Evolutionary conservation across 106 monocot genomes (phyloP), one percentile per base, ranked within the genome.

Genomic region (Posidonia australis): DNA sequence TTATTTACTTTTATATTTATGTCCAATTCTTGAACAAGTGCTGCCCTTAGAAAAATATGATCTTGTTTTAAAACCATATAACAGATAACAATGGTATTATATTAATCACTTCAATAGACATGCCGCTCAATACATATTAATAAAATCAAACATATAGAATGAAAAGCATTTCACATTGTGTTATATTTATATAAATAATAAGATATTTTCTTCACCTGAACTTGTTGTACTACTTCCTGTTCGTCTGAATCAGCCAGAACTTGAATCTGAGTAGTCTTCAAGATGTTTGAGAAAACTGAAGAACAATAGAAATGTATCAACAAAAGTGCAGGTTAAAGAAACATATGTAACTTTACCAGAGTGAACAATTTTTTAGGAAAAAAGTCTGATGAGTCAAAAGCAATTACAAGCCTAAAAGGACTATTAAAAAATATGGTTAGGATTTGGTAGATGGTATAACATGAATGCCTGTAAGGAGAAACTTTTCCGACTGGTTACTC

Each of bases 211-310:
- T 7, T 77, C 56, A 98, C 96, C 75, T 98, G 98, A 73, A 98
- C 80, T 85, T 91, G 91, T 65, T 91, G 87, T 36, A 91, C 91
- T 25, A 85, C 98, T 82, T 98, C 98, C 26, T 91, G 98, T 17
- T 91, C 98, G 75, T 98, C 98, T 42, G 98, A 87, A 79, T 98
- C 98, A 67, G 98, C 98, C 56, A 98, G 78, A 55, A 98, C 79
- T 76, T 98, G 98, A 69, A 98, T 98, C 63, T 98, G 98, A 13
- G 74, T 76, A 14, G 77, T 82, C 70, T 98, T 98, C 85, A 98
- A 81, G 44, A 88, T 85, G 60, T 88, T 98, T 56, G 98, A 98
- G 65, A 98, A 98, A 83, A 91, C 98, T 98, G 69, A 32, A 78
- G 61, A 72, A 74, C 55, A 52, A 25, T 24, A 23, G 25, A 64